Evolutionary conservation across 495 filamentous ascomycete species (phyloP), one percentile per base, ranked within the genome.

Genomic region (Podospora tetraspora): DNA sequence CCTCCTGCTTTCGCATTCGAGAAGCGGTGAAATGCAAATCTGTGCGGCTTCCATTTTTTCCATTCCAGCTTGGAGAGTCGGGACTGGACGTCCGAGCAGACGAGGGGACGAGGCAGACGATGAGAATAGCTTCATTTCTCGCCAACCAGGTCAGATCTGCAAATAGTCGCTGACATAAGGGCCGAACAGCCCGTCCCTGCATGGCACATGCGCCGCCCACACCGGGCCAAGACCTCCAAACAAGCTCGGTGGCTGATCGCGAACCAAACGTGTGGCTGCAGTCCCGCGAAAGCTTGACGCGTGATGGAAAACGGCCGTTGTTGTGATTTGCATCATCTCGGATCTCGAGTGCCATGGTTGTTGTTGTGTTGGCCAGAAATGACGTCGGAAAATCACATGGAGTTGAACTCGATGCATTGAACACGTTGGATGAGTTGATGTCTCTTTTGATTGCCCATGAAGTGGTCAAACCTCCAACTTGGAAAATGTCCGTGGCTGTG

Each of bases 81-180:
- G 4, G 25, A 3, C 25, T 25, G 25, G 25, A 25, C 25, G 25
- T 3, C 25, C 25, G 25, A 25, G 4, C 3, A 25, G 25, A 25
- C 25, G 25, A 25, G 25, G 25, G 25, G 25, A 25, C 25, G 25
- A 25, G 25, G 25, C 25, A n/a, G n/a, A 25, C 25, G 16, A 52
- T 52, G 43, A 52, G 43, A 52, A 52, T 52, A n/a, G 16, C 43
- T 52, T 52, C 43, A n/a, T n/a, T 52, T 52, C 43, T n/a, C 43
- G 21, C 32, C 23, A 64, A 61, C 58, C 65, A 9, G 58, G 57
- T 37, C 34, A 61, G 65, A 61, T 66, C 65, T 60, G n/a, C 65
- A 66, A 61, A 66, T 66, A 66, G 58, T 43, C 9, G 32, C 29
- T 61, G 25, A 30, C 30, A 66, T 66, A 66, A 61, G 65, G 65